Conservation (phyloP, 257 asterid genomes). For the Catharanthus roseus region DNA sequence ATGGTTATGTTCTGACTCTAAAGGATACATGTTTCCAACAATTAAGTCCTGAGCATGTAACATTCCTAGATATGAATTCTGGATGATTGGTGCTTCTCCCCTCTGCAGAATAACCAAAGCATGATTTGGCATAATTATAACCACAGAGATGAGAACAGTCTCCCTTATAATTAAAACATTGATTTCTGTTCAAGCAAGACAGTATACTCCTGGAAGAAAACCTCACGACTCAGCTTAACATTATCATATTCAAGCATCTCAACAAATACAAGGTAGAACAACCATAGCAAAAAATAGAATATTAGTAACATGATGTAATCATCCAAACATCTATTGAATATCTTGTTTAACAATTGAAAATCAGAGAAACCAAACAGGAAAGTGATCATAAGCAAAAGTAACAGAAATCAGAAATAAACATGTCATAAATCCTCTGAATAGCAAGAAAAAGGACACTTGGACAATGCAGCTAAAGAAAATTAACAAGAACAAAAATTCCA, state of each 20-base stretch:
- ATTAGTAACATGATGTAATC: not conserved
- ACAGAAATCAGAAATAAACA: not conserved
- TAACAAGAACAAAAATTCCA: not conserved
- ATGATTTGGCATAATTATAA: conserved; percentile 25
- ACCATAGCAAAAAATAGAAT: not conserved
- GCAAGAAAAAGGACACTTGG: no score
- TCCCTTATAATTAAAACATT: not conserved
- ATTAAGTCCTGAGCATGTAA: conserved; percentile 24
- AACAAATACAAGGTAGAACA: not conserved
- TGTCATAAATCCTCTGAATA: not conserved
- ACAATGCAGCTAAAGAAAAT: not conserved
- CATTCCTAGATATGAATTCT: conserved; percentile 31
- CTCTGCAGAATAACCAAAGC: conserved; percentile 24
- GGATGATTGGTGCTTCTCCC: conserved; percentile 25
- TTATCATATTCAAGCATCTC: not conserved
- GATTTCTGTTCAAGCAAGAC: not conserved
- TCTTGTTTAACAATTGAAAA: no score
- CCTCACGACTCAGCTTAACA: not conserved
- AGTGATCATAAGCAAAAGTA: not conserved
- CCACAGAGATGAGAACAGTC: conserved; percentile 11
- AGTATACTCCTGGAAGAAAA: not conserved
- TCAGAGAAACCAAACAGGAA: not conserved
- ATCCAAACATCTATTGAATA: not conserved
- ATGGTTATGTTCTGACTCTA: conserved; percentile 22
- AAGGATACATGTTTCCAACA: conserved; percentile 13